phyloP scores from a whole-genome alignment of 2,329 filamentous ascomycete species.

The Neocucurbitaria cava region DNA sequence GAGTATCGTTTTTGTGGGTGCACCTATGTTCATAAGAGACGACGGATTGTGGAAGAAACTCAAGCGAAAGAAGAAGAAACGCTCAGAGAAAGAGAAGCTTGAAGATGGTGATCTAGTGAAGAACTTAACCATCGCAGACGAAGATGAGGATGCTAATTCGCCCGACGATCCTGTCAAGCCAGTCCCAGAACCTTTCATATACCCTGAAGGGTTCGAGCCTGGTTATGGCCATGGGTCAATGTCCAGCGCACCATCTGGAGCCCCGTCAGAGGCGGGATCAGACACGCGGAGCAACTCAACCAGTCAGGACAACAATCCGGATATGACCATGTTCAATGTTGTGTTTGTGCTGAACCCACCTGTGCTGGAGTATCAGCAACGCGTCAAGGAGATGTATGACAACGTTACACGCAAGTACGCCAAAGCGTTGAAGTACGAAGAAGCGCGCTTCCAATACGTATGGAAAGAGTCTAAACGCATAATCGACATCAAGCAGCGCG shows the following conservation, averaged over 20 bases:
- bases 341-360: slow-evolving; percentile 89
- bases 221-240: slow-evolving; percentile 49
- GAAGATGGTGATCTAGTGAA: slow-evolving; percentile 28
- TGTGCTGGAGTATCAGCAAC: slow-evolving; percentile 74
- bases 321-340: slow-evolving; percentile 98
- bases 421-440: slow-evolving; percentile 90
- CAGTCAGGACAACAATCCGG: slow-evolving; percentile 59
- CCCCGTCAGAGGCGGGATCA: slow-evolving; percentile 47
- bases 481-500: slow-evolving; percentile 80
- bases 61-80: slow-evolving; percentile 41
- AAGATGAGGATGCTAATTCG: slow-evolving; percentile 17
- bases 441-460: slow-evolving; percentile 88
- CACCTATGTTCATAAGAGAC: slow-evolving; percentile 52
- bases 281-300: slow-evolving; percentile 49
- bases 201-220: slow-evolving; percentile 48
- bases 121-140: slow-evolving; percentile 25
- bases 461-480: slow-evolving; percentile 90
- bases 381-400: slow-evolving; percentile 81
- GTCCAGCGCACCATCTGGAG: slow-evolving; percentile 38
- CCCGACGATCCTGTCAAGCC: slow-evolving; percentile 16
- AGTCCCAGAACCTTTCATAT: slow-evolving; percentile 35
- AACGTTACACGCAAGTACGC: slow-evolving; percentile 92
- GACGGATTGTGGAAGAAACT: slow-evolving; percentile 51
- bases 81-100: slow-evolving; percentile 24
- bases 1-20: slow-evolving; percentile 49